Evolutionary conservation across 2,329 filamentous ascomycete species (phyloP).

Genomic region (Clarireedia paspali): DNA sequence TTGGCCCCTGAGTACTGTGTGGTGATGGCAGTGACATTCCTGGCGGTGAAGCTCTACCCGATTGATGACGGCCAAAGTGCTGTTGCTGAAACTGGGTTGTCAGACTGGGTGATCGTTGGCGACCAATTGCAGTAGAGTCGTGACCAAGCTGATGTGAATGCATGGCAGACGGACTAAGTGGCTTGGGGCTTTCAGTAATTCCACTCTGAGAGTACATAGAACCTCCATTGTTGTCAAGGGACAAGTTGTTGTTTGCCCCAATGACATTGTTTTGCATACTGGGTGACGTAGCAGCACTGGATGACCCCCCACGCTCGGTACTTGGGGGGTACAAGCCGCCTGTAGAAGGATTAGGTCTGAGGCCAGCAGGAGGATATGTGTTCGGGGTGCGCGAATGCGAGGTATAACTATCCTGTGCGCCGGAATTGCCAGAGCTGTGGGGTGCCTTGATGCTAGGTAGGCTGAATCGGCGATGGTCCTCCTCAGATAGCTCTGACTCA

Average conservation of each 20-base stretch:
- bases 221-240: conserved; percentile 35
- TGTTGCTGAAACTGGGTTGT: conserved; percentile 59
- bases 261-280: conserved; percentile 33
- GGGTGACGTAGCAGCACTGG: conserved; percentile 47
- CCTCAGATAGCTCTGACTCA: conserved; percentile 53
- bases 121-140: conserved; percentile 42
- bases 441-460: conserved; percentile 69
- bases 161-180: conserved; percentile 56
- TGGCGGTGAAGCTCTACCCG: conserved; percentile 44
- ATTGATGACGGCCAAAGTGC: conserved; percentile 49
- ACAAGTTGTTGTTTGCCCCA: conserved; percentile 40
- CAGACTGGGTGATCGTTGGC: conserved; percentile 59
- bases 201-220: conserved; percentile 60
- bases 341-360: conserved; percentile 39
- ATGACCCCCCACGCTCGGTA: conserved; percentile 41
- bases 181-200: conserved; percentile 83
- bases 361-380: conserved; percentile 69
- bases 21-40: conserved; percentile 27
- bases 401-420: conserved; percentile 30
- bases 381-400: conserved; percentile 60
- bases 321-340: conserved; percentile 57
- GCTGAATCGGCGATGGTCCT: conserved; percentile 56
- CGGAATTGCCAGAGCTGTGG: conserved; percentile 48
- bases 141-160: conserved; percentile 44
- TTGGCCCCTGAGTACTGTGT: conserved; percentile 23